phyloP scores from a whole-genome alignment of 441 rosid species.

The Syzygium malaccense region DNA sequence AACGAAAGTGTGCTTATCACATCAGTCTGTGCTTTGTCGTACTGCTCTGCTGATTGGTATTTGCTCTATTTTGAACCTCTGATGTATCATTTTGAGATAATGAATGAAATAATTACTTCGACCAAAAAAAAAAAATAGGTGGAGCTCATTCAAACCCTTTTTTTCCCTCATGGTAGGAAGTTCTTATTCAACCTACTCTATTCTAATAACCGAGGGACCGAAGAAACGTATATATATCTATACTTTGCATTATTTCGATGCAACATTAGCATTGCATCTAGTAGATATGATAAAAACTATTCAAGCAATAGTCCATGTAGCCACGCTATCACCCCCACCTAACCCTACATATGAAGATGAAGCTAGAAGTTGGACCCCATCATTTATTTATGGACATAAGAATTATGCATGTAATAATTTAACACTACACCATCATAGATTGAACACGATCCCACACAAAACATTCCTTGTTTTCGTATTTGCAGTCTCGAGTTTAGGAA shows the following conservation, averaged over 20 bases:
- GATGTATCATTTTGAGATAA: background rate
- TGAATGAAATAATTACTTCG: background rate
- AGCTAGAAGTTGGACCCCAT: background rate
- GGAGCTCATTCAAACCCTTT: background rate
- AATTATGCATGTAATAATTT: background rate
- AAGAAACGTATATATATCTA: background rate
- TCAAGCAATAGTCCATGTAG: background rate
- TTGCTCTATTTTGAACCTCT: background rate
- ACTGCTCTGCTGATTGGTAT: background rate
- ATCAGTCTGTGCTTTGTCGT: rapidly evolving
- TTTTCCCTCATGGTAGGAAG: background rate
- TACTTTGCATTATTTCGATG: background rate
- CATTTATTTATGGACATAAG: background rate
- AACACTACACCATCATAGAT: background rate
- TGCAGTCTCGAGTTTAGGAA: background rate
- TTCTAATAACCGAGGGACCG: background rate
- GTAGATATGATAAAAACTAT: background rate
- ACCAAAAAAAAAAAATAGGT: background rate
- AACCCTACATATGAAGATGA: background rate
- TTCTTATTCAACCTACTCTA: background rate
- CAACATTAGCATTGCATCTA: background rate
- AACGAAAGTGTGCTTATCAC: background rate
- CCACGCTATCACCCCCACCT: background rate
- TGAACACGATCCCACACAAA: background rate
- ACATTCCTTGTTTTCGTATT: background rate